Evolutionary conservation across 2,329 filamentous ascomycete species (phyloP), one percentile per base, ranked within the genome.

Genomic region (Colletotrichum cordylinicola): DNA sequence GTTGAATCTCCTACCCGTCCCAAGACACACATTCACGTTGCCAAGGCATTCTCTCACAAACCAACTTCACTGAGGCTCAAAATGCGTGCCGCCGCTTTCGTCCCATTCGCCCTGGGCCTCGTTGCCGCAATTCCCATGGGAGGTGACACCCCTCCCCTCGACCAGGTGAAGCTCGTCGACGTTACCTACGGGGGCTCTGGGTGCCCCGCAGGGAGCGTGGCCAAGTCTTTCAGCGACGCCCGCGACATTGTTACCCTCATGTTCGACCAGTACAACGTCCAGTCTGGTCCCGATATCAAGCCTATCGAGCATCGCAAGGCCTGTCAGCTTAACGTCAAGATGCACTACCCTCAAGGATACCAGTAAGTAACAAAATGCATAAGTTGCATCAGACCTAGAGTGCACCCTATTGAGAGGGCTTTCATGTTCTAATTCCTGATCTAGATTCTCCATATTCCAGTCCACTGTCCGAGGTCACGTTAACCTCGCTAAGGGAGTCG

Each of bases 391-490:
- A 10, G 8, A 67, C 43, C n/a, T 29, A 6, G 1, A n/a, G 18
- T 58, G 1, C 21, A 10, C 0, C 21, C 24, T 5, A 6, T 1
- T 8, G 6, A 31, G 43, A 27, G 18, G 35, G 9, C 7, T 33
- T 35, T 29, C 24, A 31, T n/a, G 43, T 21, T 1, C 43, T 52
- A 4, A 52, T 52, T 1, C n/a, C 4, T 4, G 18, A n/a, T 8
- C 7, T 4, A 70, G 68, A 29, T 33, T 88, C 84, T 88, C 86
- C 66, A 81, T 90, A 78, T 85, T 90, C 79, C 86, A 85, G 72
- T 88, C 88, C 78, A 86, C 88, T 77, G 90, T 89, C 84, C 87
- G 88, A 79, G 89, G 89, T 68, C 90, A 89, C 78, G 86, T 86
- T 67, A 78, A 82, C 75, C 83, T 90, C 66, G 84, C 88, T 43